Conservation (phyloP, 208 protist species). For the Novymonas esmeraldas region DNA sequence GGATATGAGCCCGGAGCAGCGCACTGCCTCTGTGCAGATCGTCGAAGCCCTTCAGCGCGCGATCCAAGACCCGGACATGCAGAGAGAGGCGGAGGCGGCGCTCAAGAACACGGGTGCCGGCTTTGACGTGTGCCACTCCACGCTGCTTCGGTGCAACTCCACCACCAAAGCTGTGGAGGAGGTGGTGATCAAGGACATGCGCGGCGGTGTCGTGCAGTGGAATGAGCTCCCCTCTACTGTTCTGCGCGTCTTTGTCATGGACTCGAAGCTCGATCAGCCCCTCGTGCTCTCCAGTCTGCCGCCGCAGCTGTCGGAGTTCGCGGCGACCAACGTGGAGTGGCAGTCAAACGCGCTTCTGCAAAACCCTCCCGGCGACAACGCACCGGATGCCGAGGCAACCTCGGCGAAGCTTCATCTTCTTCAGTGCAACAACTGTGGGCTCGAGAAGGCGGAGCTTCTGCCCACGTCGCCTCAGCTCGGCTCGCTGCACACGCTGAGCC, state of each 20-base stretch:
- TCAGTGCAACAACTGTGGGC: slow-evolving; percentile 10
- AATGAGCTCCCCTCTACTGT: background rate
- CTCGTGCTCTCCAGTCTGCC: slow-evolving; percentile 15
- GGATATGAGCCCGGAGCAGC: background rate
- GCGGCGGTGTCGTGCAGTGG: slow-evolving; percentile 11
- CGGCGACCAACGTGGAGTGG: slow-evolving; percentile 4
- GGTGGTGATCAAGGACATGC: slow-evolving; percentile 1
- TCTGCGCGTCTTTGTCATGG: slow-evolving; percentile 1
- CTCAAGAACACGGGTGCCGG: background rate
- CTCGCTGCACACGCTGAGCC: background rate
- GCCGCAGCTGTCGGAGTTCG: slow-evolving; percentile 5
- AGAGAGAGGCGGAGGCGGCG: background rate
- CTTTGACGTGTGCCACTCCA: slow-evolving; percentile 3
- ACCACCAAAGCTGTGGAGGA: background rate
- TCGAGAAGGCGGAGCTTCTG: background rate
- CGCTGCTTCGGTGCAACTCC: slow-evolving; percentile 16
- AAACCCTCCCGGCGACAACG: background rate
- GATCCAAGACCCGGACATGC: background rate
- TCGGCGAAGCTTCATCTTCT: background rate
- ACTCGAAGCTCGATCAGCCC: slow-evolving; percentile 13
- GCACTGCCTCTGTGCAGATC: background rate
- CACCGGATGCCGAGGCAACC: background rate
- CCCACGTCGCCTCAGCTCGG: background rate
- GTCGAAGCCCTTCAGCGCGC: background rate
- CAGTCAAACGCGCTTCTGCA: background rate